Base-by-base conservation (phyloP, 106 monocot species). In the Cymbidium sinense region DNA sequence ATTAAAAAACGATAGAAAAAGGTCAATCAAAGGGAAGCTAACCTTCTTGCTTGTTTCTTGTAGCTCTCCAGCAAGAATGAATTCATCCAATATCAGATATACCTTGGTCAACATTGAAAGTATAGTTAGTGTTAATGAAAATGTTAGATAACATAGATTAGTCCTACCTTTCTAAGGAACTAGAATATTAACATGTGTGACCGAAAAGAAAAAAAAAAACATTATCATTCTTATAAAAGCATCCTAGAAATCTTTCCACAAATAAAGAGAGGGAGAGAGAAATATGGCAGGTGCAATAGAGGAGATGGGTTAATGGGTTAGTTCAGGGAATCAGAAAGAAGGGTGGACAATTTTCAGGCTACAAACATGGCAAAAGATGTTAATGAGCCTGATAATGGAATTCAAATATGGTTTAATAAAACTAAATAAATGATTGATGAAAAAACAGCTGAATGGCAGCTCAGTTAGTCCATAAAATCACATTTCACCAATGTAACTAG, bases 1-100 rank as follows among this genome's bases (percentile, higher is more conserved):
- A 75, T 75, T 4, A 64, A 15, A 64, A 15, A 34, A 25, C 54
- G 54, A 65, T 29, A 47, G 34, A 67, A 73, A 75, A 10, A 43
- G 21, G 43, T 23, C 7, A 54, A 43, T 9, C 4, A 36, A 54
- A 58, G 52, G 74, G 21, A 76, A 30, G 52, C 73, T 82, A 78
- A 96, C 96, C 85, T 84, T 96, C 85, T 96, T 96, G 84, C 96
- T 96, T 69, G 96, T 96, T 83, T 96, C 96, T 89, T 96, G 96
- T 39, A 96, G 84, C 84, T 93, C 96, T 30, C 96, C 96, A 39
- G 93, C 96, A 80, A 96, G 96, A 78, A 96, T 93, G 79, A 96
- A 96, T 77, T 96, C 96, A 81, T 96, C 96, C 78, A 96, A 79
- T 79, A 96, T 96, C 52, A 96, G 82, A 88, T 96, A 96, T 30